Evolutionary conservation across 2,329 filamentous ascomycete genomes (phyloP).

Genomic region (Microdochium bolleyi): DNA sequence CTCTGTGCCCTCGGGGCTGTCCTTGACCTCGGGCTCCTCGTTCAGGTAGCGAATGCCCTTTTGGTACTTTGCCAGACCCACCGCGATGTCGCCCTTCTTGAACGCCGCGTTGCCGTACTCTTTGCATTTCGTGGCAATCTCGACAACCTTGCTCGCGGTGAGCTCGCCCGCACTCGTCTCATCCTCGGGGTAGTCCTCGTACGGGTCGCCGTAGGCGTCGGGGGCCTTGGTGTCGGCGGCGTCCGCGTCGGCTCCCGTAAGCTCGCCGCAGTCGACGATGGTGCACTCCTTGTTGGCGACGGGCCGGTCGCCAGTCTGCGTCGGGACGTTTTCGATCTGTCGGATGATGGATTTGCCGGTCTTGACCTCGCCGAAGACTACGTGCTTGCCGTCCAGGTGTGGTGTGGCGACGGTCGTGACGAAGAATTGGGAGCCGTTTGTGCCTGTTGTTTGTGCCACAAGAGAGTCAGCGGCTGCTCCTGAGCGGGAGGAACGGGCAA

Average conservation of each 20-base stretch:
- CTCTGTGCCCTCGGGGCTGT: conserved; percentile 60
- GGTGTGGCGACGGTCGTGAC: conserved; percentile 92
- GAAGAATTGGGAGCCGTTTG: conserved; percentile 98
- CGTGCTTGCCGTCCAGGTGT: conserved; percentile 92
- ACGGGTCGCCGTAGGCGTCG: conserved; percentile 80
- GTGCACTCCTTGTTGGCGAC: conserved; percentile 45
- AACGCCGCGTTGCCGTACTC: conserved; percentile 89
- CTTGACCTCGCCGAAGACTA: conserved; percentile 92
- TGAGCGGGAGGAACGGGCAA: not conserved
- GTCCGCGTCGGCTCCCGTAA: conserved; percentile 62
- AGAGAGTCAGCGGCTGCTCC: conserved; percentile 2
- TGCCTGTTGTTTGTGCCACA: conserved; percentile 41
- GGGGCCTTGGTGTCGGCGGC: conserved; percentile 59
- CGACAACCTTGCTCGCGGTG: conserved; percentile 59
- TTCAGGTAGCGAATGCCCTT: conserved; percentile 64
- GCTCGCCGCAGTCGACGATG: conserved; percentile 80
- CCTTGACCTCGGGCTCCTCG: conserved; percentile 57
- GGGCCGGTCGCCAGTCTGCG: conserved; percentile 71
- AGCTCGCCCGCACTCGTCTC: conserved; percentile 49
- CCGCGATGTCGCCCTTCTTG: conserved; percentile 63
- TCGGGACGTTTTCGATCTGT: conserved; percentile 78
- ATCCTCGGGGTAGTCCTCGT: conserved; percentile 95
- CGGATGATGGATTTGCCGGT: conserved; percentile 87
- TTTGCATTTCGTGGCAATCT: conserved; percentile 81
- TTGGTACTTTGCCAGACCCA: conserved; percentile 85